Conservation (phyloP, 2,329 filamentous ascomycete genomes). For the Xylariaceae sp. region DNA sequence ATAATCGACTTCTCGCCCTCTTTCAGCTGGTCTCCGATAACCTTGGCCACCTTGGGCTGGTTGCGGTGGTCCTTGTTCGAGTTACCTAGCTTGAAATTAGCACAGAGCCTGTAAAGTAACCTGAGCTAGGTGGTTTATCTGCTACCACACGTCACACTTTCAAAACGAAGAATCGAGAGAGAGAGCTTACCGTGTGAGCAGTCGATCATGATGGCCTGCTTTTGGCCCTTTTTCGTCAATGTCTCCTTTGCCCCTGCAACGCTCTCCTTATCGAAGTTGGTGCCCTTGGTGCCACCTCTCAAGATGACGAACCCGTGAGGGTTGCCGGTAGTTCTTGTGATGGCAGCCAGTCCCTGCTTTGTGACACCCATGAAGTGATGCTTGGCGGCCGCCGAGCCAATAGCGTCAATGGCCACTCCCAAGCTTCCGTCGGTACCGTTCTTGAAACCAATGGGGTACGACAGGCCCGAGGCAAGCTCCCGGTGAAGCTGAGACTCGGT, state of each 20-base stretch:
- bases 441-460: slow-evolving; percentile 99
- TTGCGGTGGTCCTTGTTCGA: slow-evolving; percentile 97
- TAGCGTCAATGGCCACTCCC: slow-evolving; percentile 89
- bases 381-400: slow-evolving; percentile 76
- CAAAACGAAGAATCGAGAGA: neutral
- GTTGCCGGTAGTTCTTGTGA: slow-evolving; percentile 89
- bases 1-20: slow-evolving; percentile 85
- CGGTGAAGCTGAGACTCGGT: slow-evolving; percentile 96
- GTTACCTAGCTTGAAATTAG: slow-evolving; percentile 59
- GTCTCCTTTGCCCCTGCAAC: slow-evolving; percentile 76
- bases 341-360: slow-evolving; percentile 92
- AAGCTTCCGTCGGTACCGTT: slow-evolving; percentile 95
- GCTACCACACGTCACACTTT: neutral
- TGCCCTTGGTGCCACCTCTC: slow-evolving; percentile 83
- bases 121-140: neutral
- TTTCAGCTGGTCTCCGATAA: slow-evolving; percentile 77
- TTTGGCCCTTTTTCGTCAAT: slow-evolving; percentile 76
- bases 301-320: slow-evolving; percentile 97
- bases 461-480: slow-evolving; percentile 89
- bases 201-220: slow-evolving; percentile 93
- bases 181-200: slow-evolving; percentile 78
- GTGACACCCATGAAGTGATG: slow-evolving; percentile 99
- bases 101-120: neutral
- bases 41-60: slow-evolving; percentile 86
- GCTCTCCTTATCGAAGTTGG: slow-evolving; percentile 87